Evolutionary conservation across 1,284 basidiomycete genomes (phyloP), one percentile per base, ranked within the genome.

Genomic region (Erythrobasidium hasegawianum): DNA sequence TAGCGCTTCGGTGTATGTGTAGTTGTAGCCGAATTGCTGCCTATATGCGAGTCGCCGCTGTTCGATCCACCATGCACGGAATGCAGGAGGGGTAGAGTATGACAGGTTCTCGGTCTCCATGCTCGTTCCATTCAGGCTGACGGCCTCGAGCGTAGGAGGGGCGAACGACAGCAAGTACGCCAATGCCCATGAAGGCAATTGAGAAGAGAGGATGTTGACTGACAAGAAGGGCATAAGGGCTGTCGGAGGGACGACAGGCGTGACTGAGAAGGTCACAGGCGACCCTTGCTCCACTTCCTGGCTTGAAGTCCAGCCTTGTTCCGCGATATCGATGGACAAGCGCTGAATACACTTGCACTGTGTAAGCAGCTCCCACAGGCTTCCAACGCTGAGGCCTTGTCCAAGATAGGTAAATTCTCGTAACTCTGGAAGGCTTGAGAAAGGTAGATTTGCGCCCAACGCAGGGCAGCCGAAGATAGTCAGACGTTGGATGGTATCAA

Each of bases 361-460:
- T 29, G 40, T 26, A 26, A 65, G 57, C 3, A 65, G 56, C n/a
- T 33, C 33, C 45, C 54, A 65, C 1, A 58, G 2, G 10, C 14
- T 33, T 13, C 20, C 16, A 22, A 65, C 20, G 1, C 27, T 49
- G 13, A 65, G 41, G 7, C 55, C 56, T 47, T 43, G 47, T 1
- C 62, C 62, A 20, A 65, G 26, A 24, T 49, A 58, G 56, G 55
- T 57, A 16, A 65, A 14, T 20, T 58, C 56, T 47, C 55, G 54
- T 33, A 65, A 33, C 7, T 49, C 29, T 24, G 54, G 55, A 54
- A 65, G 57, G 47, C 16, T 27, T 18, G 47, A 26, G 22, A 58
- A 52, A 5, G 62, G 62, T 2, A 65, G 41, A 24, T 65, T 43
- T 11, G 33, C 43, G 14, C 40, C 53, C 26, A 65, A 10, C 4